These are phyloP conservation scores for Typha latifolia DNA, from an alignment of 176 grass and related monocot species.

Conservation along the genomic window DNA sequence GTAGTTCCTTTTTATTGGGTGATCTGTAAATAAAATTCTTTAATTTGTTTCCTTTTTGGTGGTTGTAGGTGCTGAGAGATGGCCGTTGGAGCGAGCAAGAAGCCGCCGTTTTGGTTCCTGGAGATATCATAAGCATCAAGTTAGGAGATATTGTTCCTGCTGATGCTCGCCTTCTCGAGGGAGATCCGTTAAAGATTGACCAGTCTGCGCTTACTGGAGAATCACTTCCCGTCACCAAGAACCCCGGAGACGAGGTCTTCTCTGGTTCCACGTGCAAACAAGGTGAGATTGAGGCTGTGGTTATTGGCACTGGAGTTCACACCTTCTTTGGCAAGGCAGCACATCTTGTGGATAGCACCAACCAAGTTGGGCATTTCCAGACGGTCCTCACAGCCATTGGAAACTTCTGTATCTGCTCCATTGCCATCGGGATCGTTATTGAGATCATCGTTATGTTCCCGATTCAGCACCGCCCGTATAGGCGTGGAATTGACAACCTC, in stretches of 20 bases:
- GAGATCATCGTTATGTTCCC: conserved; percentile 99
- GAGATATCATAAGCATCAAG: conserved; percentile 93
- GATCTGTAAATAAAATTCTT: too few species aligned
- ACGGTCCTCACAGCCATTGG: conserved; percentile 88
- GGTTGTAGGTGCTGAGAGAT: conserved; percentile 77
- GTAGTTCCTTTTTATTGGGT: not conserved
- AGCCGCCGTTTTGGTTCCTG: conserved; percentile 81
- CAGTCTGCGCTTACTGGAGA: conserved; percentile 92
- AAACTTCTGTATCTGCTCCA: conserved; percentile 98
- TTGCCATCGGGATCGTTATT: conserved; percentile 65
- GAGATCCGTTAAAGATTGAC: conserved; percentile 85
- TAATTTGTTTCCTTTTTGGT: too few species aligned
- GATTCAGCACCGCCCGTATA: conserved; percentile 69
- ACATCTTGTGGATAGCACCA: conserved; percentile 97
- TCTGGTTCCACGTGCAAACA: conserved; percentile 94
- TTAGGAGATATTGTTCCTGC: conserved; percentile 94
- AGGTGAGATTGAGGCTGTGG: conserved; percentile 98
- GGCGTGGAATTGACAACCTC: conserved; percentile 77
- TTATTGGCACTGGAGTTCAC: conserved; percentile 98
- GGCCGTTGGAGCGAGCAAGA: conserved; percentile 89
- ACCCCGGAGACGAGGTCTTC: conserved; percentile 81
- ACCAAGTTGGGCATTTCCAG: conserved; percentile 97
- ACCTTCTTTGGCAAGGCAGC: conserved; percentile 99
- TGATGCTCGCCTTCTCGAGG: conserved; percentile 89
- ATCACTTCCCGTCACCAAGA: conserved; percentile 71